These are phyloP conservation scores for Candida ortonii DNA, from an alignment of 805 yeast genomes.

Conservation along the genomic window DNA sequence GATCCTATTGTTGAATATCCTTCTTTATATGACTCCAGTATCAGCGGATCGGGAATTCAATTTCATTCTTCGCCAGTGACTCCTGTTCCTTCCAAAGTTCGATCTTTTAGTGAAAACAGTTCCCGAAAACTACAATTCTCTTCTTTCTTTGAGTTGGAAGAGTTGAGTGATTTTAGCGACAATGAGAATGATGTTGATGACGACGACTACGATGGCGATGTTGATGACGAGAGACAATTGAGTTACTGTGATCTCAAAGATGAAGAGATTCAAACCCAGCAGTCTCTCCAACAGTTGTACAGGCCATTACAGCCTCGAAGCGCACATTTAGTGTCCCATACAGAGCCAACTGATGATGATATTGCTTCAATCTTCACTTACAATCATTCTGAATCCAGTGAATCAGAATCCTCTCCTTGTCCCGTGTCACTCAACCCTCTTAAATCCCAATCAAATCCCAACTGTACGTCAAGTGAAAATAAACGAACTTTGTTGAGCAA, in stretches of 20 bases:
- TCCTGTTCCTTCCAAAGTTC: slow-evolving; percentile 5
- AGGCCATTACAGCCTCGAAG: too few relatives aligned
- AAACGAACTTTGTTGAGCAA: not conserved
- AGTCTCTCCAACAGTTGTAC: too few relatives aligned
- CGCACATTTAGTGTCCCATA: too few relatives aligned
- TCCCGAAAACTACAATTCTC: slow-evolving; percentile 11
- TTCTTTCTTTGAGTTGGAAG: slow-evolving; percentile 19
- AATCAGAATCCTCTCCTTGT: slow-evolving; percentile 1
- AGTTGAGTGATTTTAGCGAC: slow-evolving; percentile 21
- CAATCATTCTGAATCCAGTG: slow-evolving; percentile 1
- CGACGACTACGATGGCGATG: slow-evolving; percentile 7
- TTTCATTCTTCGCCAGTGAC: slow-evolving; percentile 13
- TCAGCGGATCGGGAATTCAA: slow-evolving; percentile 3
- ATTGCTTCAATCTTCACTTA: slow-evolving; percentile 3
- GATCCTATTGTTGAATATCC: slow-evolving; percentile 22
- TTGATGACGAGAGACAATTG: slow-evolving; percentile 1
- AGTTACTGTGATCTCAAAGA: too few relatives aligned
- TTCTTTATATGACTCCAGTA: slow-evolving; percentile 18
- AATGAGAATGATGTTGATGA: slow-evolving; percentile 11
- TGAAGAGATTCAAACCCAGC: too few relatives aligned
- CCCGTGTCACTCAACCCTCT: not conserved
- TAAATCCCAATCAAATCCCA: too few relatives aligned
- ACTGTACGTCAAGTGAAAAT: slow-evolving; percentile 1
- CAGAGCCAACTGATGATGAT: slow-evolving; percentile 4
- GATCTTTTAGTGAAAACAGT: slow-evolving; percentile 10